Evolutionary conservation across 208 protist species (phyloP).

Genomic region (Strigomonas culicis): DNA sequence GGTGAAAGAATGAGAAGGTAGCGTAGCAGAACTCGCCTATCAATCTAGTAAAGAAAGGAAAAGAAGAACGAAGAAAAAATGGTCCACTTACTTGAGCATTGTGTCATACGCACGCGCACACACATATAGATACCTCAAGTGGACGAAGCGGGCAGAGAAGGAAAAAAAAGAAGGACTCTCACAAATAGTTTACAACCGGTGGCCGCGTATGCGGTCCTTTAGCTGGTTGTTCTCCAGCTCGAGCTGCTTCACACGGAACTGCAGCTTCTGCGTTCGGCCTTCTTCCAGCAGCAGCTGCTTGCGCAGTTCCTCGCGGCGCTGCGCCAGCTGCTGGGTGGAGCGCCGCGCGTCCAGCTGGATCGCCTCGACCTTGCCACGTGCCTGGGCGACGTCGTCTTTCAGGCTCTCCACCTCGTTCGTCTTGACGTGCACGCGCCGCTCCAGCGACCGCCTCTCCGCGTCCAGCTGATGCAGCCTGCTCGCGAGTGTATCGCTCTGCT

Average conservation of each 20-base stretch:
- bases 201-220: slow-evolving; percentile 21
- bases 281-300: slow-evolving; percentile 82
- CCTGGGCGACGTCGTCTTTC: slow-evolving; percentile 40
- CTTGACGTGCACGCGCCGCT: slow-evolving; percentile 32
- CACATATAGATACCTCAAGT: background rate
- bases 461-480: slow-evolving; percentile 43
- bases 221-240: slow-evolving; percentile 61
- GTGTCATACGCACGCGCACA: slow-evolving; percentile 2
- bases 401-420: slow-evolving; percentile 44
- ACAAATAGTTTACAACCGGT: slow-evolving; percentile 12
- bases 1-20: background rate
- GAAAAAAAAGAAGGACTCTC: slow-evolving; percentile 10
- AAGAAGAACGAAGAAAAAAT: too few species aligned
- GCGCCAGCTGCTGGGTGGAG: slow-evolving; percentile 44
- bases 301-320: slow-evolving; percentile 65
- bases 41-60: too few species aligned
- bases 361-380: slow-evolving; percentile 38
- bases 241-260: slow-evolving; percentile 56
- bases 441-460: slow-evolving; percentile 44
- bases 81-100: too few species aligned
- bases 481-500: slow-evolving; percentile 30
- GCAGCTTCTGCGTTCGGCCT: slow-evolving; percentile 58
- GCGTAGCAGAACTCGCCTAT: too few species aligned
- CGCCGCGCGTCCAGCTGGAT: slow-evolving; percentile 39
- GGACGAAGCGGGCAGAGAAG: background rate